A percentile compares a stretch with the other conserved stretches of the same genome.
Evolutionary conservation across 1,284 basidiomycete genomes (phyloP).

Genomic region (Boletellus deceptivus): DNA sequence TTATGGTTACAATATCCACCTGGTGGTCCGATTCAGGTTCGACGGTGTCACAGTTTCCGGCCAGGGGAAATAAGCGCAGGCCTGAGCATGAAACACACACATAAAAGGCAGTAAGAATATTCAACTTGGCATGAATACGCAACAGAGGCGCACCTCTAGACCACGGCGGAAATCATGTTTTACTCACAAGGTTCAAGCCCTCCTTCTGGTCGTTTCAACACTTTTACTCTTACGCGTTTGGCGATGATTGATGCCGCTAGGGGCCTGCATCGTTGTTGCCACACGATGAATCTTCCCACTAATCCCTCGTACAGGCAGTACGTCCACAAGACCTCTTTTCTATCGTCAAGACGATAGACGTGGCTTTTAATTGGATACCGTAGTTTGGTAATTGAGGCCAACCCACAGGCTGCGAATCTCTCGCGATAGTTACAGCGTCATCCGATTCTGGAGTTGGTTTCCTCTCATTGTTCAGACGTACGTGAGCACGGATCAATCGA

Average conservation of each 20-base stretch:
- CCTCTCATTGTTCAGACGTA: too few relatives aligned
- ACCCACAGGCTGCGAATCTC: too few relatives aligned
- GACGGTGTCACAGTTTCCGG: too few relatives aligned
- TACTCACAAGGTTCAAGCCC: constrained; percentile 33
- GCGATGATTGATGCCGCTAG: constrained; percentile 32
- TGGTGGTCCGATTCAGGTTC: background rate
- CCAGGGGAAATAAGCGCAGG: constrained; percentile 19
- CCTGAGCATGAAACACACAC: constrained; percentile 42
- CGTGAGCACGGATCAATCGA: too few relatives aligned
- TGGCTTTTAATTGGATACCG: too few relatives aligned
- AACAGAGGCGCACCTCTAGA: constrained; percentile 27
- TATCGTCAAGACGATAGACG: too few relatives aligned
- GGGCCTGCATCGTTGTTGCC: constrained; percentile 42
- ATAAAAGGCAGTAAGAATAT: too few relatives aligned
- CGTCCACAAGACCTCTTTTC: too few relatives aligned
- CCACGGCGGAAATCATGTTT: constrained; percentile 36
- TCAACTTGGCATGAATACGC: background rate
- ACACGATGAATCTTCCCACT: constrained; percentile 19
- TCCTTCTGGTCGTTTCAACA: constrained; percentile 20
- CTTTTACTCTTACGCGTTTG: constrained; percentile 1
- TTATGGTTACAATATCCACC: constrained; percentile 1
- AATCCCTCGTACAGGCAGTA: constrained; percentile 30
- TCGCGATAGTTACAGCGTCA: too few relatives aligned
- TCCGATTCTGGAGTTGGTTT: too few relatives aligned
- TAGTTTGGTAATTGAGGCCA: too few relatives aligned